A percentile compares a stretch with the other conserved stretches of the same genome.
Evolutionary conservation across 441 rosid genomes (phyloP).

Genomic region (Biscutella laevigata): DNA sequence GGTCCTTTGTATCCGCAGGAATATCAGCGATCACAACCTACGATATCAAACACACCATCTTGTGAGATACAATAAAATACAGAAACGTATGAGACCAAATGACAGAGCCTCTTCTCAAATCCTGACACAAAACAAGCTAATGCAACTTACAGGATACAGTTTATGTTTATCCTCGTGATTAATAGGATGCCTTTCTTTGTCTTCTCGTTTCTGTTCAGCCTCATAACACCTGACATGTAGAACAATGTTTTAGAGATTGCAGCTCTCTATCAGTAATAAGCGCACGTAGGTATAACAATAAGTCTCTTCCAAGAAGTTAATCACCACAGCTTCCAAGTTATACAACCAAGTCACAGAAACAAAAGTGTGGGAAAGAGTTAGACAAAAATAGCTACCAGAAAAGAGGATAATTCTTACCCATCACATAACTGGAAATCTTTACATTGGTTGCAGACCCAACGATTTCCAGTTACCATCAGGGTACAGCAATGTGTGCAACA

Average conservation of each 20-base stretch:
- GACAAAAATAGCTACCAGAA: background rate
- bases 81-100: slow-evolving; percentile 3
- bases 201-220: slow-evolving; percentile 77
- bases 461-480: slow-evolving; percentile 82
- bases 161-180: slow-evolving; percentile 71
- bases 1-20: slow-evolving; percentile 74
- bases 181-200: slow-evolving; percentile 80
- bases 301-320: background rate
- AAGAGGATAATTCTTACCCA: slow-evolving; percentile 47
- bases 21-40: slow-evolving; percentile 69
- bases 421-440: slow-evolving; percentile 89
- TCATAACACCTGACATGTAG: slow-evolving; percentile 65
- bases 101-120: background rate
- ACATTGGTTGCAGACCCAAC: slow-evolving; percentile 93
- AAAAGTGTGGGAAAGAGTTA: background rate
- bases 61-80: slow-evolving; percentile 3
- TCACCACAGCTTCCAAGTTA: slow-evolving; percentile 10
- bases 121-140: slow-evolving; percentile 6
- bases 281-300: slow-evolving; percentile 6
- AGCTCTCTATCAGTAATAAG: slow-evolving; percentile 3
- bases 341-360: background rate
- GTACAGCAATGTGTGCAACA: slow-evolving; percentile 80
- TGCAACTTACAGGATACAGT: slow-evolving; percentile 55
- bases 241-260: slow-evolving; percentile 5
- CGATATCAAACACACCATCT: slow-evolving; percentile 8